Base-by-base conservation (phyloP, 345 rosid species). In the Microcos paniculata region DNA sequence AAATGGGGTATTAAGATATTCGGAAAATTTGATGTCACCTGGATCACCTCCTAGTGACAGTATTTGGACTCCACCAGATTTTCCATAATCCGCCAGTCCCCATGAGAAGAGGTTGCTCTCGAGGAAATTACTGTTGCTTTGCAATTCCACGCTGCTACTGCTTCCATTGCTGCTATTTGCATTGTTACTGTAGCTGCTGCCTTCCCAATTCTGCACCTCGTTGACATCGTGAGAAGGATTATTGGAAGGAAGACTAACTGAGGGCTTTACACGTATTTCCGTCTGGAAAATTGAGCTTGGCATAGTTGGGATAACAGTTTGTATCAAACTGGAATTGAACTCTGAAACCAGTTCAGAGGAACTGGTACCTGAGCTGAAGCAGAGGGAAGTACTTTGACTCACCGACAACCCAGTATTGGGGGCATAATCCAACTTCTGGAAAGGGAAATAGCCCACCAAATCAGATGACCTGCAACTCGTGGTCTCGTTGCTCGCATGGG, bases 1-100 rank as follows among this genome's bases (percentile, higher is more conserved):
- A 71, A 81, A 81, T 53, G 90, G 88, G 19, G 76, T 48, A 45
- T 72, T 81, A 73, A 87, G 80, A 77, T 84, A 85, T 53, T 87
- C 92, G 30, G 90, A 81, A 90, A 89, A 87, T 77, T 84, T 87
- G 63, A 84, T 81, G 5, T 84, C 90, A 61, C 81, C 85, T 11
- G 76, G 49, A 28, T 84, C 76, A 24, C 66, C 73, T 16, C 71
- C 81, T 10, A 78, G 68, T 8, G 67, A 67, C 33, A 58, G 81
- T 43, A 80, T 72, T 6, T 76, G 80, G 23, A 56, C 28, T 52
- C 76, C 80, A 42, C 38, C 67, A 23, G 83, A 56, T 78, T 74
- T 85, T 55, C 73, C 82, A 73, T 66, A 76, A 51, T 77, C 82
- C 9, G 79, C 24, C 7, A 78, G 56, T 35, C 80, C 83, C 90